Conservation (phyloP, 805 yeast genomes). For the Candida adriatica region DNA sequence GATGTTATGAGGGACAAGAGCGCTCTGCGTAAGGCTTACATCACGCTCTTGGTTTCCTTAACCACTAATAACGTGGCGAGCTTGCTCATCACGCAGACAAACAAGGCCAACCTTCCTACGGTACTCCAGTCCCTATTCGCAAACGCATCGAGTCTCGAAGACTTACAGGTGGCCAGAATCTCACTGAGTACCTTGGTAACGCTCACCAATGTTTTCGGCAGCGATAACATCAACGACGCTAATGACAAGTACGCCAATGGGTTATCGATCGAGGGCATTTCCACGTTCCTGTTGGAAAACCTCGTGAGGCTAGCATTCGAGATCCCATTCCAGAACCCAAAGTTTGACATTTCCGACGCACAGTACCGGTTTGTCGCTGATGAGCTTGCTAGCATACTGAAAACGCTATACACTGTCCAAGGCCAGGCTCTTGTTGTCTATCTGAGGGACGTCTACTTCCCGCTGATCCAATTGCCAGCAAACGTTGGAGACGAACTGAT, state of each 20-base stretch:
- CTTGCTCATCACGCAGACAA: slow-evolving; percentile 62
- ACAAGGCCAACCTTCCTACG: slow-evolving; percentile 50
- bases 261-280: slow-evolving; percentile 58
- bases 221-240: slow-evolving; percentile 57
- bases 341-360: slow-evolving; percentile 69
- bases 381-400: slow-evolving; percentile 68
- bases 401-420: slow-evolving; percentile 47
- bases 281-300: slow-evolving; percentile 61
- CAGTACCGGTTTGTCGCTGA: slow-evolving; percentile 66
- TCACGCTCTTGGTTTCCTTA: slow-evolving; percentile 61
- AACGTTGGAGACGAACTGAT: slow-evolving; percentile 57
- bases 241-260: slow-evolving; percentile 45
- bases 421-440: slow-evolving; percentile 43
- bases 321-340: slow-evolving; percentile 65
- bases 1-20: slow-evolving; percentile 61
- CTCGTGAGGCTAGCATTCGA: slow-evolving; percentile 66
- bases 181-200: slow-evolving; percentile 65
- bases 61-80: slow-evolving; percentile 76
- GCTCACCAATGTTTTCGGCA: slow-evolving; percentile 57
- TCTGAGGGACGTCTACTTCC: slow-evolving; percentile 43
- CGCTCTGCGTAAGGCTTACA: slow-evolving; percentile 60
- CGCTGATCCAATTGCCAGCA: slow-evolving; percentile 50
- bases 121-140: slow-evolving; percentile 59
- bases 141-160: slow-evolving; percentile 56
- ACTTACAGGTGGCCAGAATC: slow-evolving; percentile 57